Evolutionary conservation across 345 rosid species (phyloP).

Genomic region (Kandelia obovata): DNA sequence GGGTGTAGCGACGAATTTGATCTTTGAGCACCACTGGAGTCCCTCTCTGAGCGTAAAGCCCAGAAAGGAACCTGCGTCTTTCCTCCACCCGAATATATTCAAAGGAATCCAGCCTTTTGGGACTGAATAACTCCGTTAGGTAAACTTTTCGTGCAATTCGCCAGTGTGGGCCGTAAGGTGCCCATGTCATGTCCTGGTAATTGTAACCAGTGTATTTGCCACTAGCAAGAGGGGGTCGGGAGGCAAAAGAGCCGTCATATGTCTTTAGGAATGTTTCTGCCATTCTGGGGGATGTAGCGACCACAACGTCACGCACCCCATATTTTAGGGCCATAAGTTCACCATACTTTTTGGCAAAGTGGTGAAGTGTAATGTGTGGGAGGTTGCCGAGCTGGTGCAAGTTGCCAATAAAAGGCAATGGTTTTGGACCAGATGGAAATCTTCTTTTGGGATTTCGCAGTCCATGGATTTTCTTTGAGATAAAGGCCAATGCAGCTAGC

Average conservation of each 20-base stretch:
- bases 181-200: conserved; percentile 26
- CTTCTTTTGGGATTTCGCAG: neutral
- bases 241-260: conserved; percentile 25
- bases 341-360: neutral
- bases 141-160: conserved; percentile 31
- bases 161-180: conserved; percentile 36
- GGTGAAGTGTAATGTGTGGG: neutral
- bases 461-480: neutral
- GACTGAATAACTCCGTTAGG: conserved; percentile 24
- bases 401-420: neutral
- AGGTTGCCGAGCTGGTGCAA: neutral
- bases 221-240: conserved; percentile 27
- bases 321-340: neutral
- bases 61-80: conserved; percentile 5
- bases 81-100: conserved; percentile 30
- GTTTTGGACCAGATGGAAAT: neutral
- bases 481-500: too few relatives aligned
- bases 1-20: neutral
- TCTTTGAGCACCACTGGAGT: neutral
- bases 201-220: conserved; percentile 33
- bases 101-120: conserved; percentile 23
- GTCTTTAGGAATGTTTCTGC: conserved; percentile 27
- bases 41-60: neutral
- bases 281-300: conserved; percentile 27
- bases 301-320: neutral